Conservation (phyloP, 176 grass and related monocot genomes). For the Pontederia paniculata region DNA sequence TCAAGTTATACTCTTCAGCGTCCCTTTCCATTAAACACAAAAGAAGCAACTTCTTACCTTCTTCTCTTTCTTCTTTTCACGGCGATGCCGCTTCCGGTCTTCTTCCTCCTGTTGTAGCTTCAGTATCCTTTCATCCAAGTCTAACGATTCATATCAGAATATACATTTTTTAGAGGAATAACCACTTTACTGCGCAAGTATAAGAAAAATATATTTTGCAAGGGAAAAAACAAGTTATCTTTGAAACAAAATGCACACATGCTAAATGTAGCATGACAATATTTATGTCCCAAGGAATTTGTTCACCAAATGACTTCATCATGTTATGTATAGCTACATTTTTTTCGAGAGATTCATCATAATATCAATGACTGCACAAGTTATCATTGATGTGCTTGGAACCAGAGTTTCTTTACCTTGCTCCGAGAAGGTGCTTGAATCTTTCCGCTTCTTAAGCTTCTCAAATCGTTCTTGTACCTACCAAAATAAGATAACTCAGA, state of each 20-base stretch:
- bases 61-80: conserved; percentile 89
- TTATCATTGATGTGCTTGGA: too few species aligned
- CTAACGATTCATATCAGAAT: conserved; percentile 24
- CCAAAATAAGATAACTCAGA: conserved; percentile 19
- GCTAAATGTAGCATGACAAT: too few species aligned
- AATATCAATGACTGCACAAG: too few species aligned
- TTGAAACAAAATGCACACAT: too few species aligned
- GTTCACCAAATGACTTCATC: too few species aligned
- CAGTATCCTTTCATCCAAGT: conserved; percentile 93
- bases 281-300: too few species aligned
- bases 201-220: not conserved
- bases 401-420: conserved; percentile 43
- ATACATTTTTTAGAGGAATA: conserved; percentile 1
- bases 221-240: not conserved
- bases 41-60: conserved; percentile 33
- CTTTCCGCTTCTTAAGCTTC: conserved; percentile 81
- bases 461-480: conserved; percentile 98
- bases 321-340: too few species aligned
- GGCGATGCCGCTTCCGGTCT: conserved; percentile 57
- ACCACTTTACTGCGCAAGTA: not conserved
- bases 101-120: conserved; percentile 97
- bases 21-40: not conserved
- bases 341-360: too few species aligned
- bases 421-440: conserved; percentile 61
- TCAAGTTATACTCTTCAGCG: too few species aligned